These are phyloP conservation scores for Hericium rajendrae DNA, from an alignment of 768 basidiomycete species.

Conservation along the genomic window DNA sequence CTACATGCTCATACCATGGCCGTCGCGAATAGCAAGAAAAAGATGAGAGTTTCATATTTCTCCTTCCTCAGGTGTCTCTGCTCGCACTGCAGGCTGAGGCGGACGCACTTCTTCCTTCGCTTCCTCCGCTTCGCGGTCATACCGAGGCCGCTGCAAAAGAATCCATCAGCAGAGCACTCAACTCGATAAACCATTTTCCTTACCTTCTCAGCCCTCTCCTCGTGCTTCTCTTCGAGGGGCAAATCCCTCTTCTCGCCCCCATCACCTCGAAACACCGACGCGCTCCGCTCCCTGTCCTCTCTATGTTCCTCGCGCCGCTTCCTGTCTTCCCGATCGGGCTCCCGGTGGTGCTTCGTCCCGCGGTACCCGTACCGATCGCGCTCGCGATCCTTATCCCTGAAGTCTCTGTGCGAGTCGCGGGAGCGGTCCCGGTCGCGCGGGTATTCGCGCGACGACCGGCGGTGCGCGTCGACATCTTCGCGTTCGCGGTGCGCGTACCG, in stretches of 20 bases:
- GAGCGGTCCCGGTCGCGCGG: slow-evolving; percentile 23
- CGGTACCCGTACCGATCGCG: slow-evolving; percentile 26
- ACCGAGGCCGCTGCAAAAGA: slow-evolving; percentile 40
- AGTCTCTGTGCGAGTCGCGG: slow-evolving; percentile 20
- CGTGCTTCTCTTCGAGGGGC: slow-evolving; percentile 33
- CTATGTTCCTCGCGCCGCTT: slow-evolving; percentile 31
- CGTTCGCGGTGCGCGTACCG: slow-evolving; percentile 11
- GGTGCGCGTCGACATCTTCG: slow-evolving; percentile 3
- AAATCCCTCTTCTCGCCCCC: slow-evolving; percentile 25
- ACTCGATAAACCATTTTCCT: slow-evolving; percentile 6
- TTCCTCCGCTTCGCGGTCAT: slow-evolving; percentile 31
- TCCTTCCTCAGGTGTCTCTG: slow-evolving; percentile 81
- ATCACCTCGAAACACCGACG: slow-evolving; percentile 25
- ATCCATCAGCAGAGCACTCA: background rate
- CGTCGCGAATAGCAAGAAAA: background rate
- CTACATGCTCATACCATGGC: background rate
- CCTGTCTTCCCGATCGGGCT: slow-evolving; percentile 47
- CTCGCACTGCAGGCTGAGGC: slow-evolving; percentile 32
- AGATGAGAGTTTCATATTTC: slow-evolving; percentile 50
- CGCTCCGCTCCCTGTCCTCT: slow-evolving; percentile 44
- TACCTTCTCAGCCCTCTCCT: slow-evolving; percentile 63
- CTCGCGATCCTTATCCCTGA: slow-evolving; percentile 31
- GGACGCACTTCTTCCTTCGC: slow-evolving; percentile 36
- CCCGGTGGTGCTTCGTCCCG: slow-evolving; percentile 38
- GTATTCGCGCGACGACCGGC: slow-evolving; percentile 10